A percentile compares a stretch with the other conserved stretches of the same genome.
Evolutionary conservation across 345 rosid genomes (phyloP).

Genomic region (Linum tenue): DNA sequence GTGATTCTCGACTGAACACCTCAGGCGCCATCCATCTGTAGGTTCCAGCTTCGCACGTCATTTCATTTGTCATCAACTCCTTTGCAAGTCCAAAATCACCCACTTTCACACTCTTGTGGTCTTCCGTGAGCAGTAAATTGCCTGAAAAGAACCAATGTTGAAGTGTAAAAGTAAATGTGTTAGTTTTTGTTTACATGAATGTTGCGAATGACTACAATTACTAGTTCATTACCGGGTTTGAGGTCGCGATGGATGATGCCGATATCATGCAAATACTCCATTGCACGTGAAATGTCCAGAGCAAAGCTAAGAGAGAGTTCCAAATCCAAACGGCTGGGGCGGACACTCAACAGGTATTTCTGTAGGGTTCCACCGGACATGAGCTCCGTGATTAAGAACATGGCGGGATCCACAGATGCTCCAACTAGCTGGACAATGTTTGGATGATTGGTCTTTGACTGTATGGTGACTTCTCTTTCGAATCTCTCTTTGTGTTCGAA

Average conservation of each 20-base stretch:
- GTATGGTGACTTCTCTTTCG: constrained; percentile 45
- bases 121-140: constrained; percentile 44
- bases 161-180: neutral
- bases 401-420: constrained; percentile 38
- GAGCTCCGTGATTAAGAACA: constrained; percentile 56
- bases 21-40: constrained; percentile 81
- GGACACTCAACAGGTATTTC: constrained; percentile 33
- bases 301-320: constrained; percentile 36
- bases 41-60: constrained; percentile 60
- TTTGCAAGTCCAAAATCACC: constrained; percentile 58
- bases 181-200: neutral
- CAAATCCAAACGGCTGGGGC: constrained; percentile 33
- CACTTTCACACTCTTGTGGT: constrained; percentile 34
- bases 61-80: constrained; percentile 29
- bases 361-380: constrained; percentile 41
- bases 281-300: constrained; percentile 50
- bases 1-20: constrained; percentile 40
- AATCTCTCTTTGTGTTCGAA: constrained; percentile 31
- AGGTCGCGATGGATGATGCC: constrained; percentile 68
- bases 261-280: constrained; percentile 60
- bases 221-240: constrained; percentile 41
- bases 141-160: constrained; percentile 18
- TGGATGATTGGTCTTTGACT: constrained; percentile 36
- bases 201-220: neutral
- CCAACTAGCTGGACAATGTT: constrained; percentile 55